These are phyloP conservation scores for Yamadazyma scolyti DNA, from an alignment of 805 yeast species.

Conservation along the genomic window DNA sequence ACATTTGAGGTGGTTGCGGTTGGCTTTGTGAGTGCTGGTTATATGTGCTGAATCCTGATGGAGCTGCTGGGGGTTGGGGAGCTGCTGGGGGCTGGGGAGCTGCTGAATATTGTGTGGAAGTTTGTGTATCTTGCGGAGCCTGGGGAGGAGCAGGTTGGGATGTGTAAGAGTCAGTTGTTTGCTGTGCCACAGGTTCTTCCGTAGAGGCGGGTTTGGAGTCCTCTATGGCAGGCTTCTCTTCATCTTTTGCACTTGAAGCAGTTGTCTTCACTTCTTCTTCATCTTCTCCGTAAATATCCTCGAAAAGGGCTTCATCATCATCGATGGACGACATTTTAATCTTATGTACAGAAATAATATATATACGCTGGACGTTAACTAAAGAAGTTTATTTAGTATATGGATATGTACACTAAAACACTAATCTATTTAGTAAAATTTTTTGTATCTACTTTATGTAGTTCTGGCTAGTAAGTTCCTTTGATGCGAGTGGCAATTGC, in stretches of 20 bases:
- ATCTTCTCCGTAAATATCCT: constrained; percentile 64
- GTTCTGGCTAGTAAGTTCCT: no score
- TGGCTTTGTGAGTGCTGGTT: constrained; percentile 3
- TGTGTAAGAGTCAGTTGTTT: constrained; percentile 11
- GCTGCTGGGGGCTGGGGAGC: constrained; percentile 9
- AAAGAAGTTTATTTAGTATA: no score
- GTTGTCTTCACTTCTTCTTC: constrained; percentile 3
- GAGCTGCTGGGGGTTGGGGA: constrained; percentile 9
- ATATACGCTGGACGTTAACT: no score
- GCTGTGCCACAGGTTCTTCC: constrained; percentile 14
- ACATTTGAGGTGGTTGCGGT: constrained; percentile 13
- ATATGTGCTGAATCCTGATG: constrained; percentile 1
- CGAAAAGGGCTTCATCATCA: constrained; percentile 93
- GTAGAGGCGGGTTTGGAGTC: background rate
- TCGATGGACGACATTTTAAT: constrained; percentile 49
- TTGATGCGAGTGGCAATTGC: no score
- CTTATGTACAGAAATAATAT: no score
- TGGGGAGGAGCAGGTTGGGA: constrained; percentile 8
- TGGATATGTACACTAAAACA: no score
- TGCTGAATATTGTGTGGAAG: constrained; percentile 4
- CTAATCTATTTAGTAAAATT: no score
- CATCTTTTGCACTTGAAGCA: constrained; percentile 2
- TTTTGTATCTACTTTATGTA: no score
- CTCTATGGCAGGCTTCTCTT: constrained; percentile 6
- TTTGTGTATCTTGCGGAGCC: constrained; percentile 6